Percentiles rank a stretch among this genome's conserved stretches.
Conservation (phyloP, 352 stramenopile species). For the Pythium apleroticum region DNA sequence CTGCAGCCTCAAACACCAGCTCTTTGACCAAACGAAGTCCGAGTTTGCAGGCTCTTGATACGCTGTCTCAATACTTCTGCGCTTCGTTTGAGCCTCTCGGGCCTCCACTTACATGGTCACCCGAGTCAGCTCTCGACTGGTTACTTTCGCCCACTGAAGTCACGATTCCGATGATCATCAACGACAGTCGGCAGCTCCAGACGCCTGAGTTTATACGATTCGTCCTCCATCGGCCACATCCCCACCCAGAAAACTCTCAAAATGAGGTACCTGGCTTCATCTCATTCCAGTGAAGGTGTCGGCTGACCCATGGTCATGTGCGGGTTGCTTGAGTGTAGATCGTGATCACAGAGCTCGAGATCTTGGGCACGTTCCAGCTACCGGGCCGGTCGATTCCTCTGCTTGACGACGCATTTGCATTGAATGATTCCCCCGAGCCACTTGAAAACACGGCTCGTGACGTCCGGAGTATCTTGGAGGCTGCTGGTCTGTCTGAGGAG, state of each 20-base stretch:
- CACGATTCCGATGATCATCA: not conserved
- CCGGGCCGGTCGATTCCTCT: conserved; percentile 12
- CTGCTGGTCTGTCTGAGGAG: conserved; percentile 5
- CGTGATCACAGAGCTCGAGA: conserved; percentile 8
- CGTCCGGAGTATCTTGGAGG: not conserved
- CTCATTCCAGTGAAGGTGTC: no score
- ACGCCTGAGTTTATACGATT: conserved; percentile 21
- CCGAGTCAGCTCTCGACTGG: conserved; percentile 20
- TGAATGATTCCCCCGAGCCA: not conserved
- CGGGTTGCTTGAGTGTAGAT: no score
- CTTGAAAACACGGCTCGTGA: not conserved
- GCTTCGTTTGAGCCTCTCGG: conserved; percentile 9
- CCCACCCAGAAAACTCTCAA: conserved; percentile 11
- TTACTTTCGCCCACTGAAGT: conserved; percentile 10
- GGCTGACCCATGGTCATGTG: no score
- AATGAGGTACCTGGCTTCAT: conserved; percentile 10
- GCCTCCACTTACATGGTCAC: conserved; percentile 14
- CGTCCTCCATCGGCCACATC: conserved; percentile 6
- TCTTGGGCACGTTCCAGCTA: conserved; percentile 16
- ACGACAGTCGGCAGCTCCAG: not conserved
- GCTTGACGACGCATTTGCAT: conserved; percentile 21
- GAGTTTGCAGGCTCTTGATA: not conserved
- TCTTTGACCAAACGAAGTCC: not conserved
- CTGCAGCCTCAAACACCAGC: not conserved
- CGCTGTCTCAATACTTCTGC: conserved; percentile 21